phyloP scores from a whole-genome alignment of 495 filamentous ascomycete species.

The Sphaerosporella brunnea region DNA sequence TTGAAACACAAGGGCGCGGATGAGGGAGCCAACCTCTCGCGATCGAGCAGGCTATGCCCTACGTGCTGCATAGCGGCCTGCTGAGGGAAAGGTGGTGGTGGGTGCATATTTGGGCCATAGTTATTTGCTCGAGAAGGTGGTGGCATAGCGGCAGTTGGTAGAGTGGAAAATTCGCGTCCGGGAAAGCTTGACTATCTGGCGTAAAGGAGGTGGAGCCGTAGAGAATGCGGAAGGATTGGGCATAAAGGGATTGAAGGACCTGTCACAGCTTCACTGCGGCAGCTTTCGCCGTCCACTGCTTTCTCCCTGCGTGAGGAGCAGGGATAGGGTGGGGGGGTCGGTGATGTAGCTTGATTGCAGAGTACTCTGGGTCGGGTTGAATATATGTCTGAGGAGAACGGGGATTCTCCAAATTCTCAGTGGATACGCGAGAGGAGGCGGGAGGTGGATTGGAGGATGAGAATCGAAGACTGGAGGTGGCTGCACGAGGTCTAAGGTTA shows the following conservation, averaged over 20 bases:
- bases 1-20: neutral
- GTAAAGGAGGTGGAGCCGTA: neutral
- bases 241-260: constrained; percentile 4
- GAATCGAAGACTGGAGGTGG: too few relatives aligned
- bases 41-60: constrained; percentile 22
- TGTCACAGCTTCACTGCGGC: neutral
- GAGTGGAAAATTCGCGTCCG: neutral
- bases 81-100: constrained; percentile 21
- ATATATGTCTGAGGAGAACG: too few relatives aligned
- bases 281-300: too few relatives aligned
- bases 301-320: constrained; percentile 1
- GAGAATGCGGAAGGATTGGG: neutral
- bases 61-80: constrained; percentile 18
- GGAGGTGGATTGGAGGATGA: too few relatives aligned
- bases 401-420: too few relatives aligned
- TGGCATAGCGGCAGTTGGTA: constrained; percentile 13
- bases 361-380: too few relatives aligned
- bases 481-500: too few relatives aligned
- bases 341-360: too few relatives aligned
- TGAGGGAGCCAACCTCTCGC: constrained; percentile 15
- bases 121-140: constrained; percentile 23
- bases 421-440: too few relatives aligned
- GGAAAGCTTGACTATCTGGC: neutral
- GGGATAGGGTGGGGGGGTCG: too few relatives aligned
- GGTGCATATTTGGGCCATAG: constrained; percentile 24